Base-by-base conservation (phyloP, 2,329 filamentous ascomycete genomes). In the Neodidymelliopsis sp. region DNA sequence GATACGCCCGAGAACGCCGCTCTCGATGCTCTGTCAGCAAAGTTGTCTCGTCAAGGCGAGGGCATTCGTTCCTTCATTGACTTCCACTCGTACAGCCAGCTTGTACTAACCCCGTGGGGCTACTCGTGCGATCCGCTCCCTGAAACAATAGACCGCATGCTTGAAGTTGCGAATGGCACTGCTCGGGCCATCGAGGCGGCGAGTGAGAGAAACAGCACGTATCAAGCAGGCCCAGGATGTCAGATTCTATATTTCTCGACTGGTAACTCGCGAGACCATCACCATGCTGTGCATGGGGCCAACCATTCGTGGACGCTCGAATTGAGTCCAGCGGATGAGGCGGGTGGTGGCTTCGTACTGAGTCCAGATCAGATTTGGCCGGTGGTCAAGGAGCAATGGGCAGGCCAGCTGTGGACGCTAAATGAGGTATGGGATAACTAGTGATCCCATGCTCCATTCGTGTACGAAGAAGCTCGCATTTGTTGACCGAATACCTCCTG, bases 41-140 rank as follows among this genome's bases (percentile, higher is more conserved):
- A 66, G 12, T 62, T 84, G 11, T 33, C 57, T 1, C 65, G 70
- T 1, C 61, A 62, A 7, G 59, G 57, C 2, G 72, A 77, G 40
- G 80, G 81, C 0, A 75, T 87, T 29, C 81, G 82, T 59, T 76
- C 85, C 0, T 88, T 80, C 63, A 80, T 87, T 43, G 85, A 88
- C 69, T 84, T 80, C 68, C 85, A 88, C 71, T 79, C 80, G 1
- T 88, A 85, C 65, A 79, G 78, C 18, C 84, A 87, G 63, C 75
- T 83, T 20, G 78, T 86, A 44, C 77, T 83, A 45, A 77, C 81
- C 10, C 80, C 75, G 1, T 86, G 84, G 56, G 84, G 84, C n/a
- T 70, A 73, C 31, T 69, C 78, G 2, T 64, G 60, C 37, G 59
- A 62, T 23, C 59, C 59, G 6, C 54, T 62, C 2, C 69, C 74